A percentile compares a stretch with the other conserved stretches of the same genome.
Evolutionary conservation across 768 basidiomycete species (phyloP).

Genomic region (Russula ochroleuca): DNA sequence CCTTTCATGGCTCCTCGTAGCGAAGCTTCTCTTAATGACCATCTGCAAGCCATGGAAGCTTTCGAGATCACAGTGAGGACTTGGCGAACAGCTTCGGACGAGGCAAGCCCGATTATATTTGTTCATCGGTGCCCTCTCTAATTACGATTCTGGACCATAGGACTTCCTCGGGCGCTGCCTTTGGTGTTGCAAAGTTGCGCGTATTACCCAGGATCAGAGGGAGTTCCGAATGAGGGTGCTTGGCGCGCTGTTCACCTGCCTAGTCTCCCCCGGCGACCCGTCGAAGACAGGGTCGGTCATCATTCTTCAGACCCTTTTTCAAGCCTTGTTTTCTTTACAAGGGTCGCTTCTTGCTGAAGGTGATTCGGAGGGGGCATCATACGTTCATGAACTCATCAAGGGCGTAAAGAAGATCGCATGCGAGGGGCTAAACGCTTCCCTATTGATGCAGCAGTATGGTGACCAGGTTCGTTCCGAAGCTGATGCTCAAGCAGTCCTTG

Average conservation of each 20-base stretch:
- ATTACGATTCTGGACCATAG: slow-evolving; percentile 25
- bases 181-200: slow-evolving; percentile 68
- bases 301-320: slow-evolving; percentile 49
- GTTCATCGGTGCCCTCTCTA: neutral
- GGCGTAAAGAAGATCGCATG: slow-evolving; percentile 46
- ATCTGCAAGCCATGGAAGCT: slow-evolving; percentile 51
- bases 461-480: slow-evolving; percentile 29
- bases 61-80: slow-evolving; percentile 56
- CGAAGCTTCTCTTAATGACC: slow-evolving; percentile 47
- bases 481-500: slow-evolving; percentile 36
- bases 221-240: slow-evolving; percentile 48
- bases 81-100: slow-evolving; percentile 50
- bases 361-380: slow-evolving; percentile 34
- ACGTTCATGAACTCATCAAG: slow-evolving; percentile 43
- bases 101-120: slow-evolving; percentile 39
- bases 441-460: slow-evolving; percentile 51
- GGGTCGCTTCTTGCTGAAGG: slow-evolving; percentile 35
- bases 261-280: slow-evolving; percentile 43
- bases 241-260: slow-evolving; percentile 43
- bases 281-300: slow-evolving; percentile 42
- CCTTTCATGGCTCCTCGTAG: slow-evolving; percentile 48
- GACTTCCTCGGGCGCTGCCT: slow-evolving; percentile 54
- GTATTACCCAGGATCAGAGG: slow-evolving; percentile 35
- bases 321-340: slow-evolving; percentile 49
- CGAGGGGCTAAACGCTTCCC: slow-evolving; percentile 45